Base-by-base conservation (phyloP, 208 protist species). In the Acanthamoeba healyi region DNA sequence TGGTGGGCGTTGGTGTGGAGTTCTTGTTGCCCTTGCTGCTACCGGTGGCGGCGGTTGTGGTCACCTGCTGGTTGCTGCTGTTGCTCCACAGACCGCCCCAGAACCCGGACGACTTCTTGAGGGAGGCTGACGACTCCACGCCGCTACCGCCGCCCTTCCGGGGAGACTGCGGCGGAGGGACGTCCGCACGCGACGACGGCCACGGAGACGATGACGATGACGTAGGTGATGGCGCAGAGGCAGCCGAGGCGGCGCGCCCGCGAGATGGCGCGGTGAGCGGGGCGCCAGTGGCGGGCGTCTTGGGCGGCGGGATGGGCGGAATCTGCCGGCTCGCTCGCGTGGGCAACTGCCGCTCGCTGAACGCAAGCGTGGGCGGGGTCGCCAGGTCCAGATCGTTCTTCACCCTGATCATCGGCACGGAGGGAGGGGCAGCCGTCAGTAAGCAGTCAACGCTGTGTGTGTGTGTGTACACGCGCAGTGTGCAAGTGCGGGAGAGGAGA, bases 41-140 rank as follows among this genome's bases (percentile, higher is more conserved):
- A n/a, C n/a, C n/a, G n/a, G 61, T 34, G 61, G 61, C 26, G n/a
- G n/a, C n/a, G n/a, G n/a, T n/a, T n/a, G n/a, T n/a, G n/a, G n/a
- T n/a, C 26, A 36, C 29, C 61, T 70, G 61, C n/a, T n/a, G n/a
- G 61, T 7, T 29, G 26, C 29, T 70, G 61, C 61, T 70, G 14
- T 7, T 10, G 29, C 61, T 24, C 61, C 61, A 70, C 61, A 70
- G 29, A n/a, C n/a, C n/a, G 61, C 61, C 61, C 61, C 61, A 70
- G 61, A 70, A n/a, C n/a, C n/a, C n/a, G n/a, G n/a, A 70, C 61
- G 61, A 70, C 61, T 70, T 70, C 61, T 70, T 70, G 14, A 7
- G 14, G 61, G 61, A 70, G 5, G 61, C 9, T 70, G 61, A 70
- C 10, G 26, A 36, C n/a, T n/a, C n/a, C n/a, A n/a, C n/a, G n/a